Evolutionary conservation across 192 early-diverging fungal genomes (phyloP).

Genomic region (Dimargaris xerosporica): DNA sequence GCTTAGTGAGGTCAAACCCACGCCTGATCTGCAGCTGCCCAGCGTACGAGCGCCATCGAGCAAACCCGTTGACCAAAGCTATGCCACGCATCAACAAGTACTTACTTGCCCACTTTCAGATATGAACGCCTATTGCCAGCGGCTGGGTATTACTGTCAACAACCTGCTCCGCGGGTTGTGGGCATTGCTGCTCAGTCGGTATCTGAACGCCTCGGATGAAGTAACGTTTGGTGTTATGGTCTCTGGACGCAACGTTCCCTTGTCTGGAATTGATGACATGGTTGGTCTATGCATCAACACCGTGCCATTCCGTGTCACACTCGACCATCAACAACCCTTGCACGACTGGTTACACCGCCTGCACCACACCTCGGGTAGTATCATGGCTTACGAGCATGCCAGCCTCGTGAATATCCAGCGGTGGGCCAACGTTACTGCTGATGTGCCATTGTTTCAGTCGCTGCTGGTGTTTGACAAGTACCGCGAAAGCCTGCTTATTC

Average conservation of each 20-base stretch:
- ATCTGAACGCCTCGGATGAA: neutral
- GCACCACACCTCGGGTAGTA: neutral
- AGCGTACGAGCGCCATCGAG: neutral
- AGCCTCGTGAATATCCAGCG: slow-evolving; percentile 1
- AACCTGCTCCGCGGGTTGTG: neutral
- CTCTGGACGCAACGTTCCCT: slow-evolving; percentile 4
- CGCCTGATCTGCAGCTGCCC: neutral
- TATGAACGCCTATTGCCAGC: neutral
- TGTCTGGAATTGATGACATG: slow-evolving; percentile 9
- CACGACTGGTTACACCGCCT: neutral
- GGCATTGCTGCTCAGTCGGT: slow-evolving; percentile 5
- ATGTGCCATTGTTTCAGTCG: neutral
- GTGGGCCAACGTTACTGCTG: neutral
- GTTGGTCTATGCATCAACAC: slow-evolving; percentile 10
- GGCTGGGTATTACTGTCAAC: neutral
- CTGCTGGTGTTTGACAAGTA: slow-evolving; percentile 4
- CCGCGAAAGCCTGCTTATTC: neutral
- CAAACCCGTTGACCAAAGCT: too few relatives aligned
- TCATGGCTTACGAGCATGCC: slow-evolving; percentile 1
- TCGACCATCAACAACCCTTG: neutral
- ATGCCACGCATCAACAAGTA: too few relatives aligned
- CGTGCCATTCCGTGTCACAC: neutral
- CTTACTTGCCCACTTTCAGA: too few relatives aligned
- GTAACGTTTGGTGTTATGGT: slow-evolving; percentile 3
- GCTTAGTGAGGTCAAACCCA: neutral